Percentiles rank a stretch among this genome's conserved stretches.
Evolutionary conservation across 768 basidiomycete genomes (phyloP).

Genomic region (Calocera cornea): DNA sequence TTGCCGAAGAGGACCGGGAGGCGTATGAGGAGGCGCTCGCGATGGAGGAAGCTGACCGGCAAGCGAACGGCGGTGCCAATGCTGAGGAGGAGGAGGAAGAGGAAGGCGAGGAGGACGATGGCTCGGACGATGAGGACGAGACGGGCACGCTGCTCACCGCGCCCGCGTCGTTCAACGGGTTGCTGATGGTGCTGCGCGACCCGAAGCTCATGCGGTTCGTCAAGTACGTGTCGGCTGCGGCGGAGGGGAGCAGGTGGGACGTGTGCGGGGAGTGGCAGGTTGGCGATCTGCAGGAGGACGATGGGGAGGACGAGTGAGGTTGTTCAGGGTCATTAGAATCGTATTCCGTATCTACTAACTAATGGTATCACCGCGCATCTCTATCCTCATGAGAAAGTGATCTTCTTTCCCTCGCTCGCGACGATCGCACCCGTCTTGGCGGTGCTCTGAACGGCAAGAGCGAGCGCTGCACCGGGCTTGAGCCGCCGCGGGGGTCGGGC

Average conservation of each 20-base stretch:
- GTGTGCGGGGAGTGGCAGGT: conserved; percentile 85
- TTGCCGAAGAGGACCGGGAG: not conserved
- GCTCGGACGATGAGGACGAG: conserved; percentile 55
- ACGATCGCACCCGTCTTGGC: conserved; percentile 57
- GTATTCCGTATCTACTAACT: not conserved
- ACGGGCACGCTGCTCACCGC: conserved; percentile 71
- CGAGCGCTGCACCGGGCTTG: conserved; percentile 69
- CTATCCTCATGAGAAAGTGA: conserved; percentile 34
- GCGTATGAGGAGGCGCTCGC: conserved; percentile 6
- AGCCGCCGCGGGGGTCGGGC: conserved; percentile 36
- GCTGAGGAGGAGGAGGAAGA: not conserved
- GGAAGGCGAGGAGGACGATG: conserved; percentile 21
- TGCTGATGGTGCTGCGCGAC: conserved; percentile 81
- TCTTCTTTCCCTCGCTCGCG: conserved; percentile 56
- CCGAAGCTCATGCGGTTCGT: conserved; percentile 89
- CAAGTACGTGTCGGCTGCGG: conserved; percentile 84
- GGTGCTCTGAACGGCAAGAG: conserved; percentile 44
- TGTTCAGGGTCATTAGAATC: not conserved
- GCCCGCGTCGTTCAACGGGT: conserved; percentile 77
- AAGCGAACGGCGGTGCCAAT: conserved; percentile 7
- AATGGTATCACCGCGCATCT: not conserved
- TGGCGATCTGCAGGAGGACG: conserved; percentile 57
- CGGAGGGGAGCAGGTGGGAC: conserved; percentile 87
- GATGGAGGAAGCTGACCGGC: not conserved
- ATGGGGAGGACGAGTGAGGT: conserved; percentile 26